phyloP scores from a whole-genome alignment of 495 filamentous ascomycete species.

The Neurospora tetraspora region DNA sequence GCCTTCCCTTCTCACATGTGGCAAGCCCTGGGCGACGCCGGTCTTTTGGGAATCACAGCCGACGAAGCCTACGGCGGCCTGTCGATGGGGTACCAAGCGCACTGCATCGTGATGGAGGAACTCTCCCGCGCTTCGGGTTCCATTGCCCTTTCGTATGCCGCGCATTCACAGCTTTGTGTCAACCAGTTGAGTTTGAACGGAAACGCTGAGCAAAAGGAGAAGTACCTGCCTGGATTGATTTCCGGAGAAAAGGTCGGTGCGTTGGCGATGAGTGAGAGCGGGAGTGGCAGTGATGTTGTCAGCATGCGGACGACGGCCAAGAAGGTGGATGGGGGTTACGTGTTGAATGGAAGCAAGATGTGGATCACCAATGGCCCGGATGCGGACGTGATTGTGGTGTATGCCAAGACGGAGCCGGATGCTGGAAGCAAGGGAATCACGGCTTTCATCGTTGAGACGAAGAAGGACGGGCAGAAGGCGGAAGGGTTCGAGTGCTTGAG shows the following conservation, averaged over 20 bases:
- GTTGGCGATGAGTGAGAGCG: conserved; percentile 90
- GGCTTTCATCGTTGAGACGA: conserved; percentile 78
- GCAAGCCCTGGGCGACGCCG: conserved; percentile 85
- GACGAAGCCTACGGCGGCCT: conserved; percentile 90
- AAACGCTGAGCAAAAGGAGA: conserved; percentile 62
- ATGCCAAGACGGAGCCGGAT: conserved; percentile 84
- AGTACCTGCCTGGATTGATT: conserved; percentile 73
- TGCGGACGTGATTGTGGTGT: conserved; percentile 80
- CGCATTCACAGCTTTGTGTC: conserved; percentile 92
- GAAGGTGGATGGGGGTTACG: conserved; percentile 71
- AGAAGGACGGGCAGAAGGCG: conserved; percentile 17
- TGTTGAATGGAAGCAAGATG: conserved; percentile 93
- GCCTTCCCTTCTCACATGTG: conserved; percentile 88
- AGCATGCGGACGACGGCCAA: conserved; percentile 85
- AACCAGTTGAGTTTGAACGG: conserved; percentile 95
- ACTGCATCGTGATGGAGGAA: conserved; percentile 95
- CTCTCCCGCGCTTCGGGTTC: conserved; percentile 56
- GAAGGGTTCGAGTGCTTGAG: conserved; percentile 76
- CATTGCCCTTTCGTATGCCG: conserved; percentile 85
- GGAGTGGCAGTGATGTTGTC: conserved; percentile 86
- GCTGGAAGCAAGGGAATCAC: conserved; percentile 86
- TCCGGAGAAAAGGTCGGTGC: conserved; percentile 78
- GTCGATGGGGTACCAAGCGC: conserved; percentile 91
- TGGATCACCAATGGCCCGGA: conserved; percentile 99
- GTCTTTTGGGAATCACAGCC: conserved; percentile 86